A percentile compares a stretch with the other conserved stretches of the same genome.
These are phyloP conservation scores for Vaccinium vitisidaea DNA, from an alignment of 148 eudicot genomes.

Conservation along the genomic window DNA sequence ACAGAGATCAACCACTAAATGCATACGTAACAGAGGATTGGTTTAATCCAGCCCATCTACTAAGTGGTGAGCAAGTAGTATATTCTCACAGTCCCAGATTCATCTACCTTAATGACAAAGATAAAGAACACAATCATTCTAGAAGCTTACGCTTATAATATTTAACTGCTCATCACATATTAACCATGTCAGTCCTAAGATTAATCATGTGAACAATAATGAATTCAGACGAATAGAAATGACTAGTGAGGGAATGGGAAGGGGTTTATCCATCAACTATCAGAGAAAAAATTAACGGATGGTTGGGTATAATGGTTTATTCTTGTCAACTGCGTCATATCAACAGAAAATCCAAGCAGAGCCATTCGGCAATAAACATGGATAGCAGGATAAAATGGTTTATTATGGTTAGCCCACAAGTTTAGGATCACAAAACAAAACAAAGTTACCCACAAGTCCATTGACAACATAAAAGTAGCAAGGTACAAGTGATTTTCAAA, in stretches of 20 bases:
- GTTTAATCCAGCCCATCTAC: not conserved
- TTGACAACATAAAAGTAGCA: not conserved
- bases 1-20: not conserved
- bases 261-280: not conserved
- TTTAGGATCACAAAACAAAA: constrained; percentile 1
- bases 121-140: not conserved
- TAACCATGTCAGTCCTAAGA: not conserved
- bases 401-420: not conserved
- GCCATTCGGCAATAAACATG: not conserved
- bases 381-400: not conserved
- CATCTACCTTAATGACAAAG: not conserved
- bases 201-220: not conserved
- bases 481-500: not conserved
- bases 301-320: not conserved
- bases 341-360: constrained; percentile 10
- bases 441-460: not conserved
- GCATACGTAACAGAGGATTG: not conserved
- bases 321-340: not conserved
- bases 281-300: too few species aligned
- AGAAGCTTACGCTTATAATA: not conserved
- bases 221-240: not conserved
- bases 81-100: not conserved
- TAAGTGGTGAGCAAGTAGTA: not conserved
- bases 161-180: not conserved
- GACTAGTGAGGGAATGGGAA: not conserved